These are phyloP conservation scores for Coemansia sp. DNA, from an alignment of 192 early-diverging fungal genomes.

Conservation along the genomic window DNA sequence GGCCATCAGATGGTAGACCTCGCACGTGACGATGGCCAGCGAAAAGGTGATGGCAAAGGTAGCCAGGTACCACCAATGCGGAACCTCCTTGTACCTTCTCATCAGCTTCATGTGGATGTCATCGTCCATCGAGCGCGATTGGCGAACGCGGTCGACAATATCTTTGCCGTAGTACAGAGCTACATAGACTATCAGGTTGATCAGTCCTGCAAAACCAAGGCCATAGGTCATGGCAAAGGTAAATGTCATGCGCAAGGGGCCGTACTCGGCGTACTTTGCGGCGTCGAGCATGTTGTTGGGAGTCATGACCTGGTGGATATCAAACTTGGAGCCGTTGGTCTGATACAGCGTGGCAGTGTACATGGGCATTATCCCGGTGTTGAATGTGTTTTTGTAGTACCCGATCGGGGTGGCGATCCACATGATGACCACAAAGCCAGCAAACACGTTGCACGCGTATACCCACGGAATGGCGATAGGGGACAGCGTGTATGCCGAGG, in stretches of 20 bases:
- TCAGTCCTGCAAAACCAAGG: conserved; percentile 65
- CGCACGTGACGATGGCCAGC: conserved; percentile 41
- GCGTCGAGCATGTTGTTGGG: conserved; percentile 58
- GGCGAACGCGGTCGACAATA: conserved; percentile 61
- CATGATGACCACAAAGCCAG: conserved; percentile 69
- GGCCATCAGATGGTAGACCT: conserved; percentile 49
- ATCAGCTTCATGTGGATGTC: conserved; percentile 79
- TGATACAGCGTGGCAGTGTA: conserved; percentile 66
- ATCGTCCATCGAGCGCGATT: conserved; percentile 58
- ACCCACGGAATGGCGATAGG: conserved; percentile 75
- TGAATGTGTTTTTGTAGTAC: conserved; percentile 69
- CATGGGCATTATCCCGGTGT: conserved; percentile 59
- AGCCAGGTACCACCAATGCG: conserved; percentile 70
- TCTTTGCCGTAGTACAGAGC: conserved; percentile 68
- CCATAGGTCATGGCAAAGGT: conserved; percentile 72
- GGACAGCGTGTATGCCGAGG: conserved; percentile 58
- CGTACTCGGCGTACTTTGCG: conserved; percentile 59
- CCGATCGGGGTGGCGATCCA: conserved; percentile 73
- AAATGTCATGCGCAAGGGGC: conserved; percentile 66
- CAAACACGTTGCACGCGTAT: conserved; percentile 69
- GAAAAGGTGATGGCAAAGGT: conserved; percentile 45
- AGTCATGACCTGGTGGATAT: conserved; percentile 60
- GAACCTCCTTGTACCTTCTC: conserved; percentile 72
- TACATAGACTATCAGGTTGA: conserved; percentile 66
- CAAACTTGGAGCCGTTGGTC: conserved; percentile 56